Conservation (phyloP, 2,329 filamentous ascomycete species). For the Alternaria sp. region DNA sequence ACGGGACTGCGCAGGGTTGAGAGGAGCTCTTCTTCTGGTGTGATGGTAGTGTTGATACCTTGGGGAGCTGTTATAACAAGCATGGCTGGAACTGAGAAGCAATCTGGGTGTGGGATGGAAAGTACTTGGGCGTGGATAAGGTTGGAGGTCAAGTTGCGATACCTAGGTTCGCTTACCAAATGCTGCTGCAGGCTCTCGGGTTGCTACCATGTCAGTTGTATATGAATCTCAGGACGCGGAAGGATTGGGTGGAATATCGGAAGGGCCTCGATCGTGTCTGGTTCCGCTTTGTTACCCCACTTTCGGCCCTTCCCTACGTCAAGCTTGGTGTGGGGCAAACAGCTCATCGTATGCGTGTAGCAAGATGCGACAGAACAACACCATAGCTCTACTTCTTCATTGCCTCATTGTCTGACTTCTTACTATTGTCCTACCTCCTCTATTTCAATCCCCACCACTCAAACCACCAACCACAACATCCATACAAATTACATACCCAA, state of each 20-base stretch:
- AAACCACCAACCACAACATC: background rate
- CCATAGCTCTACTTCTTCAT: background rate
- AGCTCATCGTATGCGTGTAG: background rate
- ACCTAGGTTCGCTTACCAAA: background rate
- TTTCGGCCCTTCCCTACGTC: background rate
- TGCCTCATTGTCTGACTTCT: background rate
- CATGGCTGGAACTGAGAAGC: background rate
- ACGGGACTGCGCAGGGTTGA: background rate
- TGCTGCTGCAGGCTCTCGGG: background rate
- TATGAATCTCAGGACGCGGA: background rate
- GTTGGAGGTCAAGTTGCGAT: background rate
- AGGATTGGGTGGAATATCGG: background rate
- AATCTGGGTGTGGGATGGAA: background rate
- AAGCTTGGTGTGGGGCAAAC: background rate
- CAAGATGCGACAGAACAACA: background rate
- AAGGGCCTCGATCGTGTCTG: background rate
- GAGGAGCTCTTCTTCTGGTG: background rate
- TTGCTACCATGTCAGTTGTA: background rate
- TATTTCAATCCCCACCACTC: background rate
- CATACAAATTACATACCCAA: background rate
- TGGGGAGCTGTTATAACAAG: background rate
- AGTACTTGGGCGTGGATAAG: background rate
- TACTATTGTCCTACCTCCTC: background rate
- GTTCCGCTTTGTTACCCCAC: background rate
- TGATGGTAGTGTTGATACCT: background rate